Conservation (phyloP, 1,284 basidiomycete genomes). For the Cystobasidium pallidum region DNA sequence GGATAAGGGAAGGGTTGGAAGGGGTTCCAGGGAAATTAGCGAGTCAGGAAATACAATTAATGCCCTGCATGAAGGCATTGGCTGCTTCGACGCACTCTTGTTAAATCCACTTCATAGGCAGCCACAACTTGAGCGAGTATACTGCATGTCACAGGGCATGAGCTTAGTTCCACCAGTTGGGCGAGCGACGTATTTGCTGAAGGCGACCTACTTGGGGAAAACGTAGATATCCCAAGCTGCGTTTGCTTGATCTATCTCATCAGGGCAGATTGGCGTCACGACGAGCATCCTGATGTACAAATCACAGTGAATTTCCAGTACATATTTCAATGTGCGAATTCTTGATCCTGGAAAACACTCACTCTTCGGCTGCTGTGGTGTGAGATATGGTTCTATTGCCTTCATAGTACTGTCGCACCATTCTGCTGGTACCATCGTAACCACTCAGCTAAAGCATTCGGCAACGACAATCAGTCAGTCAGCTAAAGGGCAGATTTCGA, state of each 20-base stretch:
- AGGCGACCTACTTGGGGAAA: constrained; percentile 20
- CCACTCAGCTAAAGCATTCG: constrained; percentile 22
- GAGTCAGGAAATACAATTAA: background rate
- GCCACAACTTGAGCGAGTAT: constrained; percentile 39
- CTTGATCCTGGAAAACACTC: background rate
- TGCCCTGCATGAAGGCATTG: background rate
- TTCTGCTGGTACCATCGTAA: constrained; percentile 31
- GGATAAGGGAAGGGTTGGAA: background rate
- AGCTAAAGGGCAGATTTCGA: too few relatives aligned
- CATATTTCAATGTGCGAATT: too few relatives aligned
- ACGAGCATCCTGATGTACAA: constrained; percentile 38
- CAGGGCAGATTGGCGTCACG: constrained; percentile 37
- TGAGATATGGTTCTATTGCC: constrained; percentile 25
- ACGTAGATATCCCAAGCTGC: constrained; percentile 23
- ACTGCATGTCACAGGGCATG: constrained; percentile 6
- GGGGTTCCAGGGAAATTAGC: background rate
- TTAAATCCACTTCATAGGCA: constrained; percentile 32
- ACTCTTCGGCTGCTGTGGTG: constrained; percentile 35
- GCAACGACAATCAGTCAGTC: background rate
- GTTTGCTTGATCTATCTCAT: constrained; percentile 26
- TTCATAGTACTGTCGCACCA: constrained; percentile 28
- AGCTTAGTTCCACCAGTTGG: background rate
- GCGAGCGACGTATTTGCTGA: too few relatives aligned
- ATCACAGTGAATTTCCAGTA: too few relatives aligned
- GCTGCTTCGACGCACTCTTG: background rate